phyloP scores from a whole-genome alignment of 768 basidiomycete species.

The Favolaschia claudopus region DNA sequence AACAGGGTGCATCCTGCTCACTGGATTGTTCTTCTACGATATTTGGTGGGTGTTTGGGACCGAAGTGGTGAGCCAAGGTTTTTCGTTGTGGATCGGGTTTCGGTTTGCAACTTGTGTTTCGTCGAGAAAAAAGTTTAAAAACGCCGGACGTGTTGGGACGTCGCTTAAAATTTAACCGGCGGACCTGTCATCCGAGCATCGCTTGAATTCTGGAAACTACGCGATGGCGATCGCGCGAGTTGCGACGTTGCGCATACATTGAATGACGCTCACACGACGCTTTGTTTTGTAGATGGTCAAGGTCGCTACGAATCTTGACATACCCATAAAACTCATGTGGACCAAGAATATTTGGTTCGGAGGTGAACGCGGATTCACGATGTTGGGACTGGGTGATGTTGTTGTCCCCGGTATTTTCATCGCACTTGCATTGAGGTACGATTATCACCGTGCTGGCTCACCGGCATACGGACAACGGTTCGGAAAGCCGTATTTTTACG shows the following conservation, averaged over 20 bases:
- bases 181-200: not conserved
- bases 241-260: too few species aligned
- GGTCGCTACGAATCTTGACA: conserved; percentile 89
- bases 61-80: conserved; percentile 80
- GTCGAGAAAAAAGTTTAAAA: too few species aligned
- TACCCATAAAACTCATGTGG: conserved; percentile 93
- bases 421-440: conserved; percentile 87
- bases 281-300: conserved; percentile 80
- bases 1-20: conserved; percentile 84
- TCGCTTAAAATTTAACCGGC: not conserved
- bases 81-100: too few species aligned
- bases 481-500: conserved; percentile 78
- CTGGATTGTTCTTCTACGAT: conserved; percentile 91
- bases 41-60: conserved; percentile 96
- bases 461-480: conserved; percentile 46
- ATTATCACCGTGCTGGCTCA: conserved; percentile 55
- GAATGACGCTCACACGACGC: not conserved
- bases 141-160: not conserved
- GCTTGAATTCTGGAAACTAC: not conserved
- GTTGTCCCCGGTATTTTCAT: conserved; percentile 74
- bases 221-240: too few species aligned
- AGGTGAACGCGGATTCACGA: conserved; percentile 69
- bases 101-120: too few species aligned
- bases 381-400: conserved; percentile 94
- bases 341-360: conserved; percentile 69